A percentile compares a stretch with the other conserved stretches of the same genome.
Evolutionary conservation across 2,329 filamentous ascomycete species (phyloP).

Genomic region (Aureobasidium sp.): DNA sequence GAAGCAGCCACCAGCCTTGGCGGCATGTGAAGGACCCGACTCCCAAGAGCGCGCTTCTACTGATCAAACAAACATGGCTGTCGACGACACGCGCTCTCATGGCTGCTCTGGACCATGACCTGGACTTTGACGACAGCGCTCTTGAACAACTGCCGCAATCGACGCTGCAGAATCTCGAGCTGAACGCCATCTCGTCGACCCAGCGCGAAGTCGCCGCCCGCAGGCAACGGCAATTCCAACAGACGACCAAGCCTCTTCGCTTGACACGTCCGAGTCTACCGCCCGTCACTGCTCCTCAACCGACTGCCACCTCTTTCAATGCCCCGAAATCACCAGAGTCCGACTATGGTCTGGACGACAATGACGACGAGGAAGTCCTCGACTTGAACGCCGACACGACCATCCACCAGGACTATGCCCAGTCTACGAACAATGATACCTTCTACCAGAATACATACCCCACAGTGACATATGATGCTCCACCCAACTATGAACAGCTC

Average conservation of each 20-base stretch:
- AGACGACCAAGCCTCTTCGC: background rate
- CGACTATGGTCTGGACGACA: conserved; percentile 33
- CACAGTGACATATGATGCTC: background rate
- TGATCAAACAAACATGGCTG: background rate
- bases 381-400: conserved; percentile 35
- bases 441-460: background rate
- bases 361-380: conserved; percentile 38
- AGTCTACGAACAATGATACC: background rate
- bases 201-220: conserved; percentile 22
- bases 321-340: conserved; percentile 22
- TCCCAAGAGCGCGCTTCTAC: background rate
- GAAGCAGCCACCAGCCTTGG: background rate
- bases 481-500: background rate
- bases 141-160: conserved; percentile 38
- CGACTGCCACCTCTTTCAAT: background rate
- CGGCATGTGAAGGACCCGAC: background rate
- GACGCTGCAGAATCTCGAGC: conserved; percentile 38
- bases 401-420: conserved; percentile 5
- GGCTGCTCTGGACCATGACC: conserved; percentile 31
- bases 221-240: background rate
- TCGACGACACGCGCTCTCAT: conserved; percentile 10
- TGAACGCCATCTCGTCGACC: conserved; percentile 36
- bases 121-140: conserved; percentile 40
- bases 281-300: background rate
- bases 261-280: background rate